Percentiles rank a stretch among this genome's conserved stretches.
These are phyloP conservation scores for Hypericum androsaemum DNA, from an alignment of 345 rosid genomes.

Conservation along the genomic window DNA sequence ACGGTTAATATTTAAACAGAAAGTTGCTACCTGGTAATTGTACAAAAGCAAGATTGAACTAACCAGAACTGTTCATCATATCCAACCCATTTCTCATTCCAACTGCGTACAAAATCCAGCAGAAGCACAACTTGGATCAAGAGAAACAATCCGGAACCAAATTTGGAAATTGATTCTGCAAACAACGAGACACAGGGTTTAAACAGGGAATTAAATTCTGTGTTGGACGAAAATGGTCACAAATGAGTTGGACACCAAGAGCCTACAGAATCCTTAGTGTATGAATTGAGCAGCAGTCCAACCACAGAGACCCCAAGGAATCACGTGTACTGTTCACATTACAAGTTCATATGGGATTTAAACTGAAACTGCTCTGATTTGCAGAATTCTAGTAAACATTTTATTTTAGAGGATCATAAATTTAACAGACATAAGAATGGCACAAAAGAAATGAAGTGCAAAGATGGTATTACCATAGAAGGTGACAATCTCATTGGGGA, in stretches of 20 bases:
- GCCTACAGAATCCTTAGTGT: no score
- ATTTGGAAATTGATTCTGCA: slow-evolving; percentile 81
- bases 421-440: no score
- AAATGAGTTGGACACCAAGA: no score
- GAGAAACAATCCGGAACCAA: slow-evolving; percentile 93
- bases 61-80: slow-evolving; percentile 96
- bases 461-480: slow-evolving; percentile 52
- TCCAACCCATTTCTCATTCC: slow-evolving; percentile 99
- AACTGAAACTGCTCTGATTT: no score
- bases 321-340: no score
- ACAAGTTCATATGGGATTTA: no score
- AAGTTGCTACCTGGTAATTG: background rate
- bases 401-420: no score
- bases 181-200: slow-evolving; percentile 3
- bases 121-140: slow-evolving; percentile 98
- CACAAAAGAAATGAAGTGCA: background rate
- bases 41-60: slow-evolving; percentile 19
- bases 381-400: no score
- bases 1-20: background rate
- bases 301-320: no score
- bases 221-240: background rate
- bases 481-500: slow-evolving; percentile 85
- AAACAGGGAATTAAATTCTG: slow-evolving; percentile 1
- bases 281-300: no score
- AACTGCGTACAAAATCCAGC: slow-evolving; percentile 95